These are phyloP conservation scores for Microthlaspi erraticum DNA, from an alignment of 345 rosid genomes.

Conservation along the genomic window DNA sequence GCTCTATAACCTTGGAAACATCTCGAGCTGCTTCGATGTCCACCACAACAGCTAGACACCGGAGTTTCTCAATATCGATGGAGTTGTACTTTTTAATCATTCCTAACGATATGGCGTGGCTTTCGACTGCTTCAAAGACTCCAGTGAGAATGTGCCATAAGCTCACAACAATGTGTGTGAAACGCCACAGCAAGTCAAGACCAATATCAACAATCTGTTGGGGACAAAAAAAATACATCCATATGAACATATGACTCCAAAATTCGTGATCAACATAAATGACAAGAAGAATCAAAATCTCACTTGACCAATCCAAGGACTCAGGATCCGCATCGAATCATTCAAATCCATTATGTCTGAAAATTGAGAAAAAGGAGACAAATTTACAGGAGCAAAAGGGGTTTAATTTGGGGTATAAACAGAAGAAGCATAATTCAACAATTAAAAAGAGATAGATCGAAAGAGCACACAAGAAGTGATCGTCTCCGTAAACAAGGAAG, in stretches of 20 bases:
- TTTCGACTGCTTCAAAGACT: constrained; percentile 52
- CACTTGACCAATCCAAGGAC: constrained; percentile 39
- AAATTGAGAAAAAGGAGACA: constrained; percentile 1
- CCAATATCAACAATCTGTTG: constrained; percentile 56
- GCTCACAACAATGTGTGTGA: constrained; percentile 63
- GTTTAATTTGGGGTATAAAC: background rate
- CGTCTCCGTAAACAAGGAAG: constrained; percentile 33
- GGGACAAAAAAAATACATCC: constrained; percentile 16
- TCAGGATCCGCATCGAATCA: constrained; percentile 23
- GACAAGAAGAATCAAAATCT: constrained; percentile 14
- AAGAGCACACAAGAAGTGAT: constrained; percentile 26
- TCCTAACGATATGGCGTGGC: constrained; percentile 66
- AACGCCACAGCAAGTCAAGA: constrained; percentile 65
- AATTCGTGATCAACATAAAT: background rate
- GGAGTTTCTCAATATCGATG: constrained; percentile 58
- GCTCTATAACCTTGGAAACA: constrained; percentile 52
- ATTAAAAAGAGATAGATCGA: constrained; percentile 12
- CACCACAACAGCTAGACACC: constrained; percentile 67
- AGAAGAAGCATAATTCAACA: constrained; percentile 11
- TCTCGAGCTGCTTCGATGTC: constrained; percentile 59
- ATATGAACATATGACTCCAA: constrained; percentile 1
- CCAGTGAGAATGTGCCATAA: constrained; percentile 54
- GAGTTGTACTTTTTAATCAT: constrained; percentile 53
- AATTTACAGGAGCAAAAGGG: constrained; percentile 9
- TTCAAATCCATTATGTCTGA: constrained; percentile 41